phyloP scores from a whole-genome alignment of 2,329 filamentous ascomycete species.

The Fusarium sp. region DNA sequence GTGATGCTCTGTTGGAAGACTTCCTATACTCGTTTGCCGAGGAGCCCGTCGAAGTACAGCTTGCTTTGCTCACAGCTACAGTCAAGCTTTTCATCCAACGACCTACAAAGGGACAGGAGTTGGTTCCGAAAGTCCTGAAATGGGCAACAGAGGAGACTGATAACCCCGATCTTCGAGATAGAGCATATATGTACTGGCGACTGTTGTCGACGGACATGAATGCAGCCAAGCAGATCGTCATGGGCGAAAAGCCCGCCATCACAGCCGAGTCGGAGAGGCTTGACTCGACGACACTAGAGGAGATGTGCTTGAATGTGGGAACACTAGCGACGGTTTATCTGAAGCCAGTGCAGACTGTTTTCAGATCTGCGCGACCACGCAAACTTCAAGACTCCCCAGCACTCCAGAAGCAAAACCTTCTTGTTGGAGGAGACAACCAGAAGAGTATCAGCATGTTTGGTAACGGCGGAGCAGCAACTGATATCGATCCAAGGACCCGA shows the following conservation, averaged over 20 bases:
- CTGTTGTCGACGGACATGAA: slow-evolving; percentile 91
- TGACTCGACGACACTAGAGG: slow-evolving; percentile 89
- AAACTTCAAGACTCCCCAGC: slow-evolving; percentile 85
- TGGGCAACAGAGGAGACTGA: slow-evolving; percentile 99
- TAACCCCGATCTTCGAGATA: slow-evolving; percentile 93
- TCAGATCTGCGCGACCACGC: slow-evolving; percentile 85
- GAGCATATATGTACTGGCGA: slow-evolving; percentile 99
- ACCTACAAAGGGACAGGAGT: slow-evolving; percentile 90
- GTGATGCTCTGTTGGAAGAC: slow-evolving; percentile 91
- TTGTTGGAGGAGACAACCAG: slow-evolving; percentile 63
- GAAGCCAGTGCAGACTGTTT: slow-evolving; percentile 97
- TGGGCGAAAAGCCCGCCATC: slow-evolving; percentile 97
- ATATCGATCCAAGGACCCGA: slow-evolving; percentile 59
- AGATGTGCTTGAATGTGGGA: slow-evolving; percentile 96
- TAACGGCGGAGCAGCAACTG: slow-evolving; percentile 61
- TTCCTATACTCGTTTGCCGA: slow-evolving; percentile 95
- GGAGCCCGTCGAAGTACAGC: slow-evolving; percentile 93
- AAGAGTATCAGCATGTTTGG: slow-evolving; percentile 71
- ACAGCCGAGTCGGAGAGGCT: slow-evolving; percentile 96
- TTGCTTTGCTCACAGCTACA: slow-evolving; percentile 92
- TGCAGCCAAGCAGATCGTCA: slow-evolving; percentile 87
- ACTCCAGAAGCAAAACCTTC: slow-evolving; percentile 77
- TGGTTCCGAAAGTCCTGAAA: slow-evolving; percentile 94
- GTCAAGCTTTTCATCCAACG: slow-evolving; percentile 98
- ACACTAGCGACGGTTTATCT: slow-evolving; percentile 97